Evolutionary conservation across 768 basidiomycete genomes (phyloP).

Genomic region (Phylloporus arenicola): DNA sequence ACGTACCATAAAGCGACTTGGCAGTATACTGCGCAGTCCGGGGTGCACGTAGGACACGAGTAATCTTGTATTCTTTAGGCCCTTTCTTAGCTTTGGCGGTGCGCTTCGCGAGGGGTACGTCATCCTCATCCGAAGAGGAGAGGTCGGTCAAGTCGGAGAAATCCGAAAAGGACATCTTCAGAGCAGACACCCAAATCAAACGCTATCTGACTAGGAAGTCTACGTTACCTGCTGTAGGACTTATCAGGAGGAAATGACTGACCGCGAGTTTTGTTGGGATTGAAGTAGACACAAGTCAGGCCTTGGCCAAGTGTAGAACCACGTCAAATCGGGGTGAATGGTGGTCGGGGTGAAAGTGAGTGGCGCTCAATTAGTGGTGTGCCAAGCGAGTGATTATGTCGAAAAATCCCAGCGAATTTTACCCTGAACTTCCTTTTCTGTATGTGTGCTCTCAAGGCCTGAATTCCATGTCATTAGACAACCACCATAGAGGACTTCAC

Average conservation of each 20-base stretch:
- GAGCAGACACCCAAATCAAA: background rate
- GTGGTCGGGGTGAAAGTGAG: background rate
- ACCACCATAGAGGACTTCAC: background rate
- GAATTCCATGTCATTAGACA: background rate
- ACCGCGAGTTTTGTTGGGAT: background rate
- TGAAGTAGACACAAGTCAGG: background rate
- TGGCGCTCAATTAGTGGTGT: background rate
- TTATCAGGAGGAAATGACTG: background rate
- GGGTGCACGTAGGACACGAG: slow-evolving; percentile 33
- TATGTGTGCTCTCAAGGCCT: background rate
- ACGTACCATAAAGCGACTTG: slow-evolving; percentile 41
- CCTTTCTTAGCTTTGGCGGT: slow-evolving; percentile 20
- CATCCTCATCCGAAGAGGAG: slow-evolving; percentile 35
- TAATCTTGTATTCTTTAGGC: slow-evolving; percentile 28
- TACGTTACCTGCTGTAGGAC: background rate
- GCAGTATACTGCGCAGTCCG: slow-evolving; percentile 39
- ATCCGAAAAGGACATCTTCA: slow-evolving; percentile 35
- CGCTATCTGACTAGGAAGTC: background rate
- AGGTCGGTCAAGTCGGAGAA: slow-evolving; percentile 46
- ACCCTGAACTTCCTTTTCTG: slow-evolving; percentile 18
- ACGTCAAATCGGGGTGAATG: background rate
- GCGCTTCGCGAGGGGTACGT: slow-evolving; percentile 23
- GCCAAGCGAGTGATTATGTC: background rate
- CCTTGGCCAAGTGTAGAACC: background rate
- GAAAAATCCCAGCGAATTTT: slow-evolving; percentile 12